phyloP scores from a whole-genome alignment of 2,329 filamentous ascomycete species.

The Fusarium equiseti region DNA sequence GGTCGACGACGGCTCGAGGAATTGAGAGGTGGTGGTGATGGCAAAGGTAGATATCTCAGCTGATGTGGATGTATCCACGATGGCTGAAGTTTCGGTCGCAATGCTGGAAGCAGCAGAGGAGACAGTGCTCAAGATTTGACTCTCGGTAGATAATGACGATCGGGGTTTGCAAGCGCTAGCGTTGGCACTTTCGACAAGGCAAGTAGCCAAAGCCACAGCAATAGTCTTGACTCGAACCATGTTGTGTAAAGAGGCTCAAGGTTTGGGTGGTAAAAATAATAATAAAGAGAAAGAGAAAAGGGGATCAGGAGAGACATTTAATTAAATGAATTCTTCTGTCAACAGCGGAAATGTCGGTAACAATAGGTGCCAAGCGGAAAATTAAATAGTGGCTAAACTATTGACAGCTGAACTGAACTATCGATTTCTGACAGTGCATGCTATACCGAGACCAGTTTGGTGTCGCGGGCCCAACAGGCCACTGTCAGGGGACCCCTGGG shows the following conservation, averaged over 20 bases:
- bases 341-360: neutral
- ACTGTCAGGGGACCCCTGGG: neutral
- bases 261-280: no score
- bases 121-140: neutral
- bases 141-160: neutral
- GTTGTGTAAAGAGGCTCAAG: neutral
- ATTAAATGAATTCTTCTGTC: neutral
- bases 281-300: neutral
- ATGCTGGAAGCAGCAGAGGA: neutral
- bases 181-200: neutral
- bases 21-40: neutral
- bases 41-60: neutral
- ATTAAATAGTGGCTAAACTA: neutral
- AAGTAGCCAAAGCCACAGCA: neutral
- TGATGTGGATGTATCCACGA: neutral
- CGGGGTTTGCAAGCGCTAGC: neutral
- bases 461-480: neutral
- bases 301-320: neutral
- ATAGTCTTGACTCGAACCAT: neutral
- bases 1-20: neutral
- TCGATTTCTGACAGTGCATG: neutral
- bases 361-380: neutral
- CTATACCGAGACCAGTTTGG: neutral
- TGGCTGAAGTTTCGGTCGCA: neutral
- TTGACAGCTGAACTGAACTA: neutral